Evolutionary conservation across 495 filamentous ascomycete species (phyloP), one percentile per base, ranked within the genome.

Genomic region (Neurospora sp.): DNA sequence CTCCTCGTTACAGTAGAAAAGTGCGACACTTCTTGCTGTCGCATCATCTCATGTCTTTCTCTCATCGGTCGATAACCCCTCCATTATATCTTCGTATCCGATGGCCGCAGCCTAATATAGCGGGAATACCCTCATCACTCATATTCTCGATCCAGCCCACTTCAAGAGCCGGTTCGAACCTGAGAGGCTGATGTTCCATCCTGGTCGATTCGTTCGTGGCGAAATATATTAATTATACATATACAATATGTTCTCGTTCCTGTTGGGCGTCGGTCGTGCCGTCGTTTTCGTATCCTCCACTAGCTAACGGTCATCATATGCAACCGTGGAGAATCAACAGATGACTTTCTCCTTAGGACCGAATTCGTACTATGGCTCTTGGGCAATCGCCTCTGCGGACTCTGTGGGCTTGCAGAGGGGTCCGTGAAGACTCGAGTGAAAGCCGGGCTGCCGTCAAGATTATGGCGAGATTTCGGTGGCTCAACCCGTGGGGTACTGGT

Each of bases 241-340:
- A 77, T 76, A 77, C 75, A 77, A 66, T 71, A 16, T 16, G 41
- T 54, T 60, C 20, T 75, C 39, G 49, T 27, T 70, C 14, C 20
- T 11, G 18, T 72, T 40, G 10, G 69, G 42, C 27, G 60, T 72
- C 35, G 31, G 42, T 46, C 31, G 10, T 20, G 40, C 72, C 37
- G 62, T 11, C 16, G 37, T 46, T 70, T 39, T 70, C 14, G 35
- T 27, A 5, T 46, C 5, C 12, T 62, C 40, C 42, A 75, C 80
- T 82, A 91, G 76, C 85, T 87, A 46, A 91, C 89, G 44, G 88
- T 91, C 89, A 91, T 90, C 85, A 91, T 86, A 79, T 91, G 89
- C 88, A 91, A 89, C 75, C 88, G 85, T 71, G 84, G 87, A 75
- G 83, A 78, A 41, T 86, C 81, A 44, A 86, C 84, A 9, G 54